Percentiles rank a stretch among this genome's conserved stretches.
Evolutionary conservation across 805 yeast species (phyloP).

Genomic region (Starmerella bombi): DNA sequence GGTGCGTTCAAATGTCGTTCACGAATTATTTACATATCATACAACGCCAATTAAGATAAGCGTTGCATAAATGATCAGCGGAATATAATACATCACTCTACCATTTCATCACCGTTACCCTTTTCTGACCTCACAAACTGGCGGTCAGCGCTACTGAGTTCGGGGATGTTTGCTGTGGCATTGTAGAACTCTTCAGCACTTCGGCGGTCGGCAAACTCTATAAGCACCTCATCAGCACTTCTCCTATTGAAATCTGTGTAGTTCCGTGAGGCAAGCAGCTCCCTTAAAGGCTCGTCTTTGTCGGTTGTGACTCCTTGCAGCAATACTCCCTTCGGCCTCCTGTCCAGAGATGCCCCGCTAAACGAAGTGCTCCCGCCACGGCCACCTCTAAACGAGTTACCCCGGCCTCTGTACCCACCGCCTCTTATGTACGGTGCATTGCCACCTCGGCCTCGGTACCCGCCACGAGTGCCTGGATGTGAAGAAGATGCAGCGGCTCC

Average conservation of each 20-base stretch:
- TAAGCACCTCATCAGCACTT: constrained; percentile 13
- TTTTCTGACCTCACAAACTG: constrained; percentile 24
- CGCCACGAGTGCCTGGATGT: not conserved
- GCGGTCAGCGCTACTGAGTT: constrained; percentile 24
- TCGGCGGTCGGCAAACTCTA: constrained; percentile 27
- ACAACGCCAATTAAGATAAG: too few relatives aligned
- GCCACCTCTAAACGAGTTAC: constrained; percentile 21
- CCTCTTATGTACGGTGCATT: not conserved
- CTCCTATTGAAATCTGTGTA: constrained; percentile 16
- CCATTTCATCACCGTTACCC: too few relatives aligned
- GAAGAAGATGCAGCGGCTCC: not conserved
- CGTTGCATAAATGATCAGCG: too few relatives aligned
- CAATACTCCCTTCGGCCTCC: constrained; percentile 30
- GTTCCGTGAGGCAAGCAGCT: constrained; percentile 21
- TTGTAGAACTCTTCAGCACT: constrained; percentile 30
- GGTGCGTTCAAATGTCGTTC: too few relatives aligned
- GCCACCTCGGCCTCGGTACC: constrained; percentile 10
- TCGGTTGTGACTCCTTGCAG: constrained; percentile 25
- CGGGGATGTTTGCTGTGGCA: constrained; percentile 21
- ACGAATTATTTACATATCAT: too few relatives aligned
- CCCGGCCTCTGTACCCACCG: constrained; percentile 15
- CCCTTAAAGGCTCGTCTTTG: constrained; percentile 27
- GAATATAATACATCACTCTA: too few relatives aligned
- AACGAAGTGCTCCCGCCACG: constrained; percentile 22
- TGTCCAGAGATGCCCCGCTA: constrained; percentile 26